Conservation (phyloP, 371 early-diverging fungal genomes). For the Mucor indicus region DNA sequence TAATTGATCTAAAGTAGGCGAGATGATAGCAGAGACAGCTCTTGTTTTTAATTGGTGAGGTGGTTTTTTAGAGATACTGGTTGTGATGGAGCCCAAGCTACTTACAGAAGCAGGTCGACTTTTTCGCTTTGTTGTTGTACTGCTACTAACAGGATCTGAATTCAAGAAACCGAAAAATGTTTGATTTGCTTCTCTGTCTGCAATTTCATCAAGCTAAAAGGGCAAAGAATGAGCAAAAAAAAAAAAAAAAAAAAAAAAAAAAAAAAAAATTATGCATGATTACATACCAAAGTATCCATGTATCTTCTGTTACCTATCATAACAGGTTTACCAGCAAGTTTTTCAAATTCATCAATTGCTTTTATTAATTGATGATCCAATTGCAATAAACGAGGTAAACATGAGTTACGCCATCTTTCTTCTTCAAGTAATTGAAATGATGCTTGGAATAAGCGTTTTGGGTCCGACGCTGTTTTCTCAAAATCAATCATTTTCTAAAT, state of each 20-base stretch:
- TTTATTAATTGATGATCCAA: slow-evolving; percentile 68
- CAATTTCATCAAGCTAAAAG: slow-evolving; percentile 55
- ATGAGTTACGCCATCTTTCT: slow-evolving; percentile 84
- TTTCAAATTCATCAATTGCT: slow-evolving; percentile 53
- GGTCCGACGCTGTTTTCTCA: slow-evolving; percentile 87
- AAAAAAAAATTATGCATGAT: too few species aligned
- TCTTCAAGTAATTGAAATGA: slow-evolving; percentile 85
- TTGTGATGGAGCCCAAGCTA: slow-evolving; percentile 13
- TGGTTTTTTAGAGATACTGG: neutral
- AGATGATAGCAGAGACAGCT: slow-evolving; percentile 10
- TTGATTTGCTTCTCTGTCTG: slow-evolving; percentile 65
- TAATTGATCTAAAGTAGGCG: neutral
- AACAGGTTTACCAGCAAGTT: slow-evolving; percentile 49
- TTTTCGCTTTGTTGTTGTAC: too few species aligned
- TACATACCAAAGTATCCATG: slow-evolving; percentile 43
- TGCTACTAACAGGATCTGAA: too few species aligned
- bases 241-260: too few species aligned
- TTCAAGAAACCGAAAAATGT: slow-evolving; percentile 68
- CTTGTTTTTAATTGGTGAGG: slow-evolving; percentile 12
- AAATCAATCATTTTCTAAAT: slow-evolving; percentile 72
- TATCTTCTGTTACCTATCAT: slow-evolving; percentile 53
- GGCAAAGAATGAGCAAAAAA: neutral
- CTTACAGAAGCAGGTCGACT: slow-evolving; percentile 17
- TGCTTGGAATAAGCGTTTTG: slow-evolving; percentile 74
- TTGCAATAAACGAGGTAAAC: slow-evolving; percentile 77